A percentile compares a stretch with the other conserved stretches of the same genome.
phyloP scores from a whole-genome alignment of 768 basidiomycete genomes.

The Asterophora lycoperdoides region DNA sequence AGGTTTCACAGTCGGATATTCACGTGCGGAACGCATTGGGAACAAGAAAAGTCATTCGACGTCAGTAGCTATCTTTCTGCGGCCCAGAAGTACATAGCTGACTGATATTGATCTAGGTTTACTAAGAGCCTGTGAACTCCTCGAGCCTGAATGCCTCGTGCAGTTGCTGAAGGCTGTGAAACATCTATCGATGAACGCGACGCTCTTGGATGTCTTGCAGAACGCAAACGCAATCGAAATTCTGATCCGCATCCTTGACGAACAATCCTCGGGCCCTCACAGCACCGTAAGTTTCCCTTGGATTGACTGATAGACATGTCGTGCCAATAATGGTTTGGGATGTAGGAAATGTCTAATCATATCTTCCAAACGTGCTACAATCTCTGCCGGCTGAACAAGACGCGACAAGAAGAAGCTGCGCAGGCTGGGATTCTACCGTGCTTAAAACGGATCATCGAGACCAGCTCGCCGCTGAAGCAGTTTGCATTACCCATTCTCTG shows the following conservation, averaged over 20 bases:
- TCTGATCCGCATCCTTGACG: slow-evolving; percentile 79
- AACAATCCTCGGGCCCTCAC: slow-evolving; percentile 73
- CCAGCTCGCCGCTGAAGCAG: slow-evolving; percentile 90
- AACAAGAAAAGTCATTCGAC: slow-evolving; percentile 80
- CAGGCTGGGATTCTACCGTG: slow-evolving; percentile 93
- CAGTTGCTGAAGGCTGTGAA: slow-evolving; percentile 93
- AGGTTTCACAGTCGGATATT: slow-evolving; percentile 93
- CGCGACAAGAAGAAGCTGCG: slow-evolving; percentile 94
- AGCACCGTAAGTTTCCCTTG: slow-evolving; percentile 59
- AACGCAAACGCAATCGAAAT: slow-evolving; percentile 94
- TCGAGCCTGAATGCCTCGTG: slow-evolving; percentile 86
- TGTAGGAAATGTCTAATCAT: slow-evolving; percentile 93
- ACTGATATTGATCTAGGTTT: slow-evolving; percentile 49
- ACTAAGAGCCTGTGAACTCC: slow-evolving; percentile 78
- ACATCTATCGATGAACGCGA: slow-evolving; percentile 91
- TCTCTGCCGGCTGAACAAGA: slow-evolving; percentile 91
- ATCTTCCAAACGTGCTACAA: slow-evolving; percentile 98
- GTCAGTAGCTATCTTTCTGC: slow-evolving; percentile 43
- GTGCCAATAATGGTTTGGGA: neutral
- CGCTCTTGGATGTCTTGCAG: slow-evolving; percentile 87
- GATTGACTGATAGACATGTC: neutral
- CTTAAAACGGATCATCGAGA: slow-evolving; percentile 83
- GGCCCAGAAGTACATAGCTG: neutral
- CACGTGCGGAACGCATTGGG: slow-evolving; percentile 92
- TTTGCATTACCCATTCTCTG: slow-evolving; percentile 96